Conservation (phyloP, 768 basidiomycete genomes). For the Mycena alexandri region DNA sequence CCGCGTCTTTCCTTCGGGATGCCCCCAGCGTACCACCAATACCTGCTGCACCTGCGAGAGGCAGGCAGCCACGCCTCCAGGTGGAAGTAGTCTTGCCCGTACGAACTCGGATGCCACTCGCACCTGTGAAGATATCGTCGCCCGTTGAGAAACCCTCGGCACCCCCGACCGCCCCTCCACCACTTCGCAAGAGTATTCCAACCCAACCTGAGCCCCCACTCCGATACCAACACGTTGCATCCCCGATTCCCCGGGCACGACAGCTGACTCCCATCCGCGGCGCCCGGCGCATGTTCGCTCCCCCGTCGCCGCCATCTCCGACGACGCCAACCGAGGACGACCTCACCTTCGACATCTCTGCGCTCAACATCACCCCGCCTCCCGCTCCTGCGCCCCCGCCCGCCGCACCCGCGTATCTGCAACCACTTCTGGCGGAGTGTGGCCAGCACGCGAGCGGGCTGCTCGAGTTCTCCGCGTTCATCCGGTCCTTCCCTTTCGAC, state of each 20-base stretch:
- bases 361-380: slow-evolving; percentile 51
- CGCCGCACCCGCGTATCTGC: slow-evolving; percentile 65
- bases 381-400: slow-evolving; percentile 40
- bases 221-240: slow-evolving; percentile 44
- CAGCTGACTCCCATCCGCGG: slow-evolving; percentile 76
- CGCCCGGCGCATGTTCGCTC: slow-evolving; percentile 56
- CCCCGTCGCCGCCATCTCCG: slow-evolving; percentile 68
- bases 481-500: slow-evolving; percentile 83
- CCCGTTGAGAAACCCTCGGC: slow-evolving; percentile 26
- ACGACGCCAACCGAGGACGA: slow-evolving; percentile 59
- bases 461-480: slow-evolving; percentile 86
- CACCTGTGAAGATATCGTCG: slow-evolving; percentile 30
- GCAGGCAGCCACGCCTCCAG: slow-evolving; percentile 38
- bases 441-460: slow-evolving; percentile 70
- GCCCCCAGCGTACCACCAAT: slow-evolving; percentile 22
- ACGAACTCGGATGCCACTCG: slow-evolving; percentile 42
- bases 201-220: slow-evolving; percentile 15
- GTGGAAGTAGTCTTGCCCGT: slow-evolving; percentile 60
- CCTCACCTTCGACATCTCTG: slow-evolving; percentile 63
- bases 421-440: slow-evolving; percentile 79
- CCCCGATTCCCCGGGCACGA: slow-evolving; percentile 60
- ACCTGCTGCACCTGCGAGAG: slow-evolving; percentile 33
- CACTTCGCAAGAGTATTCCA: slow-evolving; percentile 12
- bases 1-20: slow-evolving; percentile 11
- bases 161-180: slow-evolving; percentile 5